Conservation (phyloP, 2,329 filamentous ascomycete species). For the Fusarium burgessii region DNA sequence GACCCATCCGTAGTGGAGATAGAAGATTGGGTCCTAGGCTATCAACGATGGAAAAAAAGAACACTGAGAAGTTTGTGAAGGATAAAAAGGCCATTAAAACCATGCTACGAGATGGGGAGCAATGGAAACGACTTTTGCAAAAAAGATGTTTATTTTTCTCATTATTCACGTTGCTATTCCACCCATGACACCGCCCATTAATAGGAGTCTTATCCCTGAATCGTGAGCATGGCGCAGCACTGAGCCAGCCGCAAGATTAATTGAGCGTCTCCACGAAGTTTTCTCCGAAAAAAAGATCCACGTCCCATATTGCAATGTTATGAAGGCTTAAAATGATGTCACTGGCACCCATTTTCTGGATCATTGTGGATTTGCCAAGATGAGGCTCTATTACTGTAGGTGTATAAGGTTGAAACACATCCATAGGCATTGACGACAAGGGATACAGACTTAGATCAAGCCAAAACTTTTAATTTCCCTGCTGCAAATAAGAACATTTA, state of each 20-base stretch:
- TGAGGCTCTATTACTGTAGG: too few species aligned
- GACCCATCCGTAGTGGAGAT: neutral
- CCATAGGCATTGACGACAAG: too few species aligned
- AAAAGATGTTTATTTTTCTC: fast-evolving
- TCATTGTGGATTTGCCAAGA: too few species aligned
- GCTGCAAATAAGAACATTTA: too few species aligned
- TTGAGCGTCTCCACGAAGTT: neutral
- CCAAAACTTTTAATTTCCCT: too few species aligned
- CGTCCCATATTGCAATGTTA: neutral
- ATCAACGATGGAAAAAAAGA: neutral
- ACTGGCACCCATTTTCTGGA: neutral
- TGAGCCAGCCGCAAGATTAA: neutral
- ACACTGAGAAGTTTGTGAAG: fast-evolving
- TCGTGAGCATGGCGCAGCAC: neutral
- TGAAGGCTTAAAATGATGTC: neutral
- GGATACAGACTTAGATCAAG: fast-evolving
- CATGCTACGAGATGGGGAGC: too few species aligned
- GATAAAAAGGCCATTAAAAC: fast-evolving
- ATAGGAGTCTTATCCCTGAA: neutral
- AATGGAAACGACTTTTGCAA: too few species aligned
- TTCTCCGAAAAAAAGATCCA: neutral
- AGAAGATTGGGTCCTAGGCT: neutral
- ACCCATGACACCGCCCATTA: neutral
- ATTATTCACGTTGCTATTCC: neutral
- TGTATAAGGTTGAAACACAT: neutral